Evolutionary conservation across 2,329 filamentous ascomycete genomes (phyloP), one percentile per base, ranked within the genome.

Genomic region (Cadophora malorum): DNA sequence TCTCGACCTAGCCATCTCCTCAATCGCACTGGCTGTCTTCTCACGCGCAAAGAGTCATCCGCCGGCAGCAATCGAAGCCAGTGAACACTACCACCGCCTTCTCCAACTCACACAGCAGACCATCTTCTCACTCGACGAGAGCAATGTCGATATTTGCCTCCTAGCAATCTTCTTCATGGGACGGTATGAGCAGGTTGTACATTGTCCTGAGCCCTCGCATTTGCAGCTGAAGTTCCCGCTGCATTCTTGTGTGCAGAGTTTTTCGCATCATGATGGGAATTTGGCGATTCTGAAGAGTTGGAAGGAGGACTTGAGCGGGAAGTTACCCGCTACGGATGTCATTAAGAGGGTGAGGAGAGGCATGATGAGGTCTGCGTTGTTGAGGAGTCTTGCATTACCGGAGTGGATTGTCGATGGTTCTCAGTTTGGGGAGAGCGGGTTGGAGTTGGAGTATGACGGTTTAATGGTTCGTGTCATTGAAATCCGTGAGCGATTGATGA

Each of bases 401-500:
- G 69, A 69, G n/a, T 79, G 78, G 78, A 70, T 79, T 16, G 9
- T 66, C 12, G 71, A 78, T 41, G 77, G 77, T 9, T 45, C 31
- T 2, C 16, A 8, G 2, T 79, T 77, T 69, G 75, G 76, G 49
- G 78, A 79, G 66, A 19, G 62, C n/a, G 73, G 71, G 6, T 50
- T 73, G n/a, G 76, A 77, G 47, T 69, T 77, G 47, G 72, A 73
- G 19, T 78, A 76, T 67, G 77, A 78, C 67, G 53, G 69, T 33
- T 73, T 78, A 16, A 12, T 74, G 25, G 69, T 76, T 6, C 69
- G 69, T 61, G 69, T 74, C 16, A 67, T 70, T 16, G 72, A 70
- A 6, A 31, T 35, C 33, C 65, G 64, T 60, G 33, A 23, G 9
- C 50, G 60, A 6, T 38, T 70, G 19, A 28, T 35, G 5, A 21